phyloP scores from a whole-genome alignment of 176 grass and related monocot species.

The Triticum timopheevii region DNA sequence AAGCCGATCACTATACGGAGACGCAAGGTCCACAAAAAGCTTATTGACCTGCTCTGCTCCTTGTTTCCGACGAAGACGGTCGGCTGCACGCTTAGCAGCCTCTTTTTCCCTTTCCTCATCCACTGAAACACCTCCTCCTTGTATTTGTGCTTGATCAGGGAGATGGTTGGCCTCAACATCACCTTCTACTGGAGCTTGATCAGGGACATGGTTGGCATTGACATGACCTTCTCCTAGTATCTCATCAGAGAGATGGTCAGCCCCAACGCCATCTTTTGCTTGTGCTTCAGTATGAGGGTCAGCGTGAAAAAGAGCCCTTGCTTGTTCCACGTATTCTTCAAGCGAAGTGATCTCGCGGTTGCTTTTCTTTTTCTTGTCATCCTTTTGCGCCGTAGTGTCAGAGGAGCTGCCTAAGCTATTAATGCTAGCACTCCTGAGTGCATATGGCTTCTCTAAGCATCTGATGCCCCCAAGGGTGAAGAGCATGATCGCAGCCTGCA shows the following conservation, averaged over 20 bases:
- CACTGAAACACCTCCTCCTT: background rate
- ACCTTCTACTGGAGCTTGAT: background rate
- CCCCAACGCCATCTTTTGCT: fast-evolving
- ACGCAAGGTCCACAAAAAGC: background rate
- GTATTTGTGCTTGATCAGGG: background rate
- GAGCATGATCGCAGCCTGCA: no score
- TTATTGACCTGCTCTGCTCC: background rate
- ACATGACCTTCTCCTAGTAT: background rate
- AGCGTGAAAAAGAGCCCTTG: no score
- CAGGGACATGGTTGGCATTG: background rate
- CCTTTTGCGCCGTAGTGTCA: no score
- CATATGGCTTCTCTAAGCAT: no score
- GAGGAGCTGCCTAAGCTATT: no score
- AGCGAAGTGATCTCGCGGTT: no score
- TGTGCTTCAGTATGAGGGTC: background rate
- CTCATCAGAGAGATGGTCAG: background rate
- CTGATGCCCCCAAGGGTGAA: no score
- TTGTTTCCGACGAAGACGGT: no score
- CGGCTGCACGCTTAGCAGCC: no score
- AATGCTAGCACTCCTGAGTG: no score
- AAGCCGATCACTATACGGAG: background rate
- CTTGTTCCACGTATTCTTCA: background rate
- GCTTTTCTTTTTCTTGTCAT: no score
- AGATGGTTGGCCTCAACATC: background rate
- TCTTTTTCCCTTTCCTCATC: background rate